Conservation (phyloP, 2,329 filamentous ascomycete species). For the Leptographium flavum region DNA sequence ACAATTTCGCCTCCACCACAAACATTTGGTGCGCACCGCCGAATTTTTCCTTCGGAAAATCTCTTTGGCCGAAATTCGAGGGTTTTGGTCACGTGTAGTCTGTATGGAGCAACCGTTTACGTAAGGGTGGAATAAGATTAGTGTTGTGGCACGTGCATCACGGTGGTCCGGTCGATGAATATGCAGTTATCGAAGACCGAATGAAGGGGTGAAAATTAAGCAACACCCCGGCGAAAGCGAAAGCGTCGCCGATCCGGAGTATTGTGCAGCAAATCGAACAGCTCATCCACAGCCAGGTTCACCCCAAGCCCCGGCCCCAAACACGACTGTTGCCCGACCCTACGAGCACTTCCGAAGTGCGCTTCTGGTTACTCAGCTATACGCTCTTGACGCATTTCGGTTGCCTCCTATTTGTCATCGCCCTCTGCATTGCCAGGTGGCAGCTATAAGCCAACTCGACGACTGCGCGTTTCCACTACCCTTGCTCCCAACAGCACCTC, state of each 20-base stretch:
- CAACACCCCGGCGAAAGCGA: not conserved
- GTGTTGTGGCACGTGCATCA: not conserved
- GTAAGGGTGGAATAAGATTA: not conserved
- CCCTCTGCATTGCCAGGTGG: not conserved
- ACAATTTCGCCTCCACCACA: slow-evolving; percentile 4
- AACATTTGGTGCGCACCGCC: slow-evolving; percentile 9
- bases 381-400: not conserved
- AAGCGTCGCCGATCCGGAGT: slow-evolving; percentile 3
- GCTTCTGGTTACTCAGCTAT: too few species aligned
- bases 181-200: not conserved
- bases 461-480: not conserved
- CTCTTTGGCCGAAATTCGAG: slow-evolving; percentile 2
- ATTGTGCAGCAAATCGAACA: slow-evolving; percentile 5
- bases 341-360: too few species aligned
- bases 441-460: not conserved
- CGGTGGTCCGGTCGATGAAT: not conserved
- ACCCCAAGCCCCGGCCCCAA: not conserved
- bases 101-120: too few species aligned
- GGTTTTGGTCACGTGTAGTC: slow-evolving; percentile 1
- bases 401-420: slow-evolving; percentile 1
- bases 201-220: not conserved
- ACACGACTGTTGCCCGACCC: too few species aligned
- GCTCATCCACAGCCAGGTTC: not conserved
- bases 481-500: not conserved
- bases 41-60: slow-evolving; percentile 4